These are phyloP conservation scores for Nigrospora osmanthi DNA, from an alignment of 2,329 filamentous ascomycete species.

Conservation along the genomic window DNA sequence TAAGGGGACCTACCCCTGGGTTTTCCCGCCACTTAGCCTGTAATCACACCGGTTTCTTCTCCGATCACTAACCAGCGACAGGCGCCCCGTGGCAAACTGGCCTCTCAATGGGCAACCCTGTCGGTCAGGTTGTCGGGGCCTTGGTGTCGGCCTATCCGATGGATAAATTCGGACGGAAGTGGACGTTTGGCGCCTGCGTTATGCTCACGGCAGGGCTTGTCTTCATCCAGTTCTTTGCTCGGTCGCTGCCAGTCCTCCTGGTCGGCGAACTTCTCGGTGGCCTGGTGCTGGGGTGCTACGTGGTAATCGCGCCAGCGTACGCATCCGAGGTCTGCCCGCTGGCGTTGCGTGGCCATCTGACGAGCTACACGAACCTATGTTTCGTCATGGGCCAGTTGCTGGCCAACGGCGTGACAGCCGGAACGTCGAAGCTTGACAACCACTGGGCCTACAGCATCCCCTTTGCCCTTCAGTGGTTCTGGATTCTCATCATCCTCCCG, in stretches of 20 bases:
- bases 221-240: conserved; percentile 57
- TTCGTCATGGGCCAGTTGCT: conserved; percentile 56
- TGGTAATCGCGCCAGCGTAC: conserved; percentile 50
- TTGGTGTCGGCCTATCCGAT: conserved; percentile 39
- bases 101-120: conserved; percentile 43
- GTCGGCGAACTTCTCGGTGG: conserved; percentile 55
- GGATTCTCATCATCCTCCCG: conserved; percentile 35
- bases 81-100: conserved; percentile 37
- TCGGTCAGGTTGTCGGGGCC: conserved; percentile 49
- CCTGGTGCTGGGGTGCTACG: conserved; percentile 53
- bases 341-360: conserved; percentile 48
- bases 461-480: conserved; percentile 43
- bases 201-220: conserved; percentile 41
- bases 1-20: not conserved
- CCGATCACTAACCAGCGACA: conserved; percentile 8
- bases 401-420: conserved; percentile 37
- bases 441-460: conserved; percentile 43
- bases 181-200: conserved; percentile 36
- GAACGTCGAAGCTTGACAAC: conserved; percentile 27
- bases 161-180: conserved; percentile 35
- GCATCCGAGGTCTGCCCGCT: conserved; percentile 54
- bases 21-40: not conserved
- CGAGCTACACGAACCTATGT: conserved; percentile 53
- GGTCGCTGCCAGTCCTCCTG: conserved; percentile 45
- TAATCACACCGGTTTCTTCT: not conserved